phyloP scores from a whole-genome alignment of 768 basidiomycete genomes.

The Piloderma croceum region DNA sequence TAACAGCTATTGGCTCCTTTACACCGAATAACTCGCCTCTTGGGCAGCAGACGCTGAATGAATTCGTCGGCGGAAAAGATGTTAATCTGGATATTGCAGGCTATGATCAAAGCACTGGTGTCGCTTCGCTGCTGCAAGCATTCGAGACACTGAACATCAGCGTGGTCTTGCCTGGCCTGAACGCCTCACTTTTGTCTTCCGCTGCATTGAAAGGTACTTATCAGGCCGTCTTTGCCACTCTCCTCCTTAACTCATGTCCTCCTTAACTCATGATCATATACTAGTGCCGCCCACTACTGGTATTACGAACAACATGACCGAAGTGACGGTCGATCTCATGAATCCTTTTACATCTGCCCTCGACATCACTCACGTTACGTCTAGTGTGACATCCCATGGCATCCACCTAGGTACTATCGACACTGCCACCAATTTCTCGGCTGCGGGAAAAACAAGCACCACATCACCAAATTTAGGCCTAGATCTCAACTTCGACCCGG shows the following conservation, averaged over 20 bases:
- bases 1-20: slow-evolving; percentile 47
- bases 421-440: slow-evolving; percentile 43
- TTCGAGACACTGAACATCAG: slow-evolving; percentile 55
- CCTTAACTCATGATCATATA: background rate
- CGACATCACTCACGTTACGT: slow-evolving; percentile 50
- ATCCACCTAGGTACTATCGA: slow-evolving; percentile 59
- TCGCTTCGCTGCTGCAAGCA: slow-evolving; percentile 53
- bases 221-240: background rate
- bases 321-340: slow-evolving; percentile 53
- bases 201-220: slow-evolving; percentile 48
- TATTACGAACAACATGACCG: slow-evolving; percentile 53
- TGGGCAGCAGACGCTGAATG: slow-evolving; percentile 54
- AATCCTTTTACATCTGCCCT: slow-evolving; percentile 67
- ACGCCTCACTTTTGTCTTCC: slow-evolving; percentile 47
- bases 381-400: slow-evolving; percentile 57
- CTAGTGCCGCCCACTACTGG: slow-evolving; percentile 63
- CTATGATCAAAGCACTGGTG: slow-evolving; percentile 52
- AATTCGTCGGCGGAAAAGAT: slow-evolving; percentile 62
- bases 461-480: slow-evolving; percentile 54
- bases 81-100: slow-evolving; percentile 53
- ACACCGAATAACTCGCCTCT: slow-evolving; percentile 46
- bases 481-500: slow-evolving; percentile 63
- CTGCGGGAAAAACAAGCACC: slow-evolving; percentile 48
- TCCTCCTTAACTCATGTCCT: background rate
- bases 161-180: slow-evolving; percentile 55